Conservation (phyloP, 2,329 filamentous ascomycete species). For the Stylonectria norvegica region DNA sequence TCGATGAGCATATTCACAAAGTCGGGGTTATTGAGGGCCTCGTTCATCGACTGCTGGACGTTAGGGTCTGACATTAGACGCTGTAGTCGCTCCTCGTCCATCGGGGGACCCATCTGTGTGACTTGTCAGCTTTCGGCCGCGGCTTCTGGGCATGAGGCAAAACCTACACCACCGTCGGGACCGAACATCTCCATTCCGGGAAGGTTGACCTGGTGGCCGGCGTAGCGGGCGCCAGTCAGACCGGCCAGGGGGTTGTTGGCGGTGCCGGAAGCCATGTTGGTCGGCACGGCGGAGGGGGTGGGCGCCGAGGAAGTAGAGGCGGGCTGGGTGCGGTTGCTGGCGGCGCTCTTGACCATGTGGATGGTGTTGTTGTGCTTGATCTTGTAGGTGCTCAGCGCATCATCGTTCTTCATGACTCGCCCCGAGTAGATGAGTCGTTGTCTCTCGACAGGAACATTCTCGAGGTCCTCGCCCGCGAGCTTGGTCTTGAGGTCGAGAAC, state of each 20-base stretch:
- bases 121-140: constrained; percentile 10
- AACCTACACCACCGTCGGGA: constrained; percentile 85
- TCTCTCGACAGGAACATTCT: constrained; percentile 80
- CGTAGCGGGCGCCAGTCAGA: constrained; percentile 88
- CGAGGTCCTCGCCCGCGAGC: constrained; percentile 75
- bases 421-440: constrained; percentile 98
- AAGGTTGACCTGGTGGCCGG: constrained; percentile 77
- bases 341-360: constrained; percentile 93
- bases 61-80: constrained; percentile 86
- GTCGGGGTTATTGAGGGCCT: constrained; percentile 91
- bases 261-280: constrained; percentile 77
- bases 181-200: constrained; percentile 88
- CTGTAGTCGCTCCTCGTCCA: constrained; percentile 75
- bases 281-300: constrained; percentile 50
- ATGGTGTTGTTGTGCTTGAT: constrained; percentile 95
- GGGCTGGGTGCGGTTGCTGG: constrained; percentile 66
- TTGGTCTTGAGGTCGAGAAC: constrained; percentile 87
- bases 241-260: constrained; percentile 88
- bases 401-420: constrained; percentile 91
- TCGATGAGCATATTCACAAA: constrained; percentile 95
- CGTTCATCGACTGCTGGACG: constrained; percentile 83
- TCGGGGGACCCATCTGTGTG: constrained; percentile 79
- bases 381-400: constrained; percentile 82
- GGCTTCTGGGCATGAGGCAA: constrained; percentile 2
- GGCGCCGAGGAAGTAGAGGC: constrained; percentile 40